phyloP scores from a whole-genome alignment of 2,329 filamentous ascomycete genomes.

The Colletotrichum navitas region DNA sequence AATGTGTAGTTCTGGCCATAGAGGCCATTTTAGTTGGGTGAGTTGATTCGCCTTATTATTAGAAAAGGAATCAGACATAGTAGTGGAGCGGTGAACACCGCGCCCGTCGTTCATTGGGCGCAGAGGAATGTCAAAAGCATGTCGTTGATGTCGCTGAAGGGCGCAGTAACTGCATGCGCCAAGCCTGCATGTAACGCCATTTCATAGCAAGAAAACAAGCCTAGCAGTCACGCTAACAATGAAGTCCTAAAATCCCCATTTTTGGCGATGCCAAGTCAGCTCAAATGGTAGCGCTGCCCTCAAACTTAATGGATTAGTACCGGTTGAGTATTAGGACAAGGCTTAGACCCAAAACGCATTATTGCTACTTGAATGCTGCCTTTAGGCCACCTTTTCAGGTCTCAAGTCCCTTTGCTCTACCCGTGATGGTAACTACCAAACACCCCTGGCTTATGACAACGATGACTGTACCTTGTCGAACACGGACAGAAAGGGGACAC shows the following conservation, averaged over 20 bases:
- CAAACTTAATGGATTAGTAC: too few species aligned
- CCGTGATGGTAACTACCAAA: too few species aligned
- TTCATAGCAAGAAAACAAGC: too few species aligned
- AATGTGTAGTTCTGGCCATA: neutral
- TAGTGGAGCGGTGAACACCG: neutral
- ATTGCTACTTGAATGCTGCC: too few species aligned
- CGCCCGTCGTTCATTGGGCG: neutral
- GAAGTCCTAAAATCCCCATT: neutral
- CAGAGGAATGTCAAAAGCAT: neutral
- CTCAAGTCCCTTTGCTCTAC: neutral
- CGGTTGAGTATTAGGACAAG: too few species aligned
- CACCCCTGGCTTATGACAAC: too few species aligned
- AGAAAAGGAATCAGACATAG: too few species aligned
- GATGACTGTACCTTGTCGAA: neutral
- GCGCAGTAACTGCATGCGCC: neutral
- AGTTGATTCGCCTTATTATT: neutral
- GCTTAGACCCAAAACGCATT: too few species aligned
- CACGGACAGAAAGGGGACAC: too few species aligned
- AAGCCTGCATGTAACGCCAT: neutral
- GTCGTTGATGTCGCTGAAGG: conserved; percentile 1
- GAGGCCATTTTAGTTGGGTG: neutral
- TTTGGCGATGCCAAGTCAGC: neutral
- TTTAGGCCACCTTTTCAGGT: too few species aligned
- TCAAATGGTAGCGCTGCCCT: too few species aligned
- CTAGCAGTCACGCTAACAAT: too few species aligned